phyloP scores from a whole-genome alignment of 495 filamentous ascomycete species.

The Neurospora cerealis region DNA sequence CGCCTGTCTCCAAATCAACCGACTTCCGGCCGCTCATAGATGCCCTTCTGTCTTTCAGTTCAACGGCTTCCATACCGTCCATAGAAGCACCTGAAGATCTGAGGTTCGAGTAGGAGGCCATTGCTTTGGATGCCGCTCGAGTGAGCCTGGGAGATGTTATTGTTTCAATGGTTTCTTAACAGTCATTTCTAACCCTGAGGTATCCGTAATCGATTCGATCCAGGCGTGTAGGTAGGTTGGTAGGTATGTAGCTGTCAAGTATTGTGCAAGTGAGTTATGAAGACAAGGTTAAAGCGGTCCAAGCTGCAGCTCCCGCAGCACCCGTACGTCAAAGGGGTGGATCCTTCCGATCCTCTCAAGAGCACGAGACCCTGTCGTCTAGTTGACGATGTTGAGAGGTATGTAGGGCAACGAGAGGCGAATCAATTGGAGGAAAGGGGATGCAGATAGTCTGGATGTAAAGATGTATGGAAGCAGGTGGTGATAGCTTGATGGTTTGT shows the following conservation, averaged over 20 bases:
- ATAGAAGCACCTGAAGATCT: not conserved
- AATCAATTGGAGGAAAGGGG: not conserved
- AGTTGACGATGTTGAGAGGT: not conserved
- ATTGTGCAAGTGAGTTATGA: not conserved
- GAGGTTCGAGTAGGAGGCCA: not conserved
- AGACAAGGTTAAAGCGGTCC: not conserved
- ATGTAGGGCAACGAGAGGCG: not conserved
- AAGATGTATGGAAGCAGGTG: not conserved
- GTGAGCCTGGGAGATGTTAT: not conserved
- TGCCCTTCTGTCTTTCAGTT: not conserved
- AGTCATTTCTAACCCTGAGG: not conserved
- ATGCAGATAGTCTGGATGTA: not conserved
- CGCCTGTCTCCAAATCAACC: not conserved
- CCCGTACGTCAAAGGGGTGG: not conserved
- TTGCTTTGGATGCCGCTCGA: not conserved
- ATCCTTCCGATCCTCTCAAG: not conserved
- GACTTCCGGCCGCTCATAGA: not conserved
- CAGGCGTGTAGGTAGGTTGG: not conserved
- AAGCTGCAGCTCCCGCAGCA: not conserved
- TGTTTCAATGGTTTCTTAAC: not conserved
- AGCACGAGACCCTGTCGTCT: not conserved
- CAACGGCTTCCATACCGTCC: not conserved
- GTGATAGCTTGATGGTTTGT: not conserved
- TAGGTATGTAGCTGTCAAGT: not conserved
- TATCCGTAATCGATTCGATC: not conserved